Conservation (phyloP, 1,284 basidiomycete species). For the Lignosus rhinocerotis region DNA sequence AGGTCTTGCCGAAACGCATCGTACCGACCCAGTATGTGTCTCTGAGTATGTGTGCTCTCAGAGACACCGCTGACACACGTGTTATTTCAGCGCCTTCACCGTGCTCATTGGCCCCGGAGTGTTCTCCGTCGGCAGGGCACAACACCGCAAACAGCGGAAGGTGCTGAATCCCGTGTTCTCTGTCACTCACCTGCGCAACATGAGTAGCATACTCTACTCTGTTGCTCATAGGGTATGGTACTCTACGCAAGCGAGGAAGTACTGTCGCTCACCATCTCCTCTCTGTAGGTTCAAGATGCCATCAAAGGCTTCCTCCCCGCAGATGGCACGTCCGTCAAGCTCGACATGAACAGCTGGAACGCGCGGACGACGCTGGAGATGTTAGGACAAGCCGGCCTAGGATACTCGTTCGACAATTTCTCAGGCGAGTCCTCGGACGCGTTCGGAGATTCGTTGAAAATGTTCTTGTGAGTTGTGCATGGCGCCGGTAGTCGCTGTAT, state of each 20-base stretch:
- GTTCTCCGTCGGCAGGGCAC: not conserved
- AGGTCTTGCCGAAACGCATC: conserved; percentile 23
- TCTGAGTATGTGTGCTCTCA: not conserved
- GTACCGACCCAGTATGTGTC: not conserved
- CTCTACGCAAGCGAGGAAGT: not conserved
- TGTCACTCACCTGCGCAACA: not conserved
- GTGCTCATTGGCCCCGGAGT: not conserved
- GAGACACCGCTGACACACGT: conserved; percentile 13
- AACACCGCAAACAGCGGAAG: conserved; percentile 1
- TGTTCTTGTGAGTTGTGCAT: conserved; percentile 12
- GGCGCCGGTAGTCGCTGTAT: not conserved
- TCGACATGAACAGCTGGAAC: conserved; percentile 37
- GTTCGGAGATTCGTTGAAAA: conserved; percentile 25
- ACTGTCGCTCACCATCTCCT: not conserved
- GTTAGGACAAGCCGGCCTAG: conserved; percentile 38
- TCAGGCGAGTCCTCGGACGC: conserved; percentile 25
- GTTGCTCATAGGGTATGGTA: not conserved
- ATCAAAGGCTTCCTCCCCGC: conserved; percentile 19
- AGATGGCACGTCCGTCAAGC: conserved; percentile 17
- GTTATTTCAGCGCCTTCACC: not conserved
- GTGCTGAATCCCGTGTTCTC: conserved; percentile 3
- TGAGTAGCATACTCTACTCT: not conserved
- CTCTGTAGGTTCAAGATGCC: conserved; percentile 19
- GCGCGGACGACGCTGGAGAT: conserved; percentile 38
- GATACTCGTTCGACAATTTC: conserved; percentile 38